Percentiles rank a stretch among this genome's conserved stretches.
Conservation (phyloP, 2,329 filamentous ascomycete species). For the Fusarium sp. region DNA sequence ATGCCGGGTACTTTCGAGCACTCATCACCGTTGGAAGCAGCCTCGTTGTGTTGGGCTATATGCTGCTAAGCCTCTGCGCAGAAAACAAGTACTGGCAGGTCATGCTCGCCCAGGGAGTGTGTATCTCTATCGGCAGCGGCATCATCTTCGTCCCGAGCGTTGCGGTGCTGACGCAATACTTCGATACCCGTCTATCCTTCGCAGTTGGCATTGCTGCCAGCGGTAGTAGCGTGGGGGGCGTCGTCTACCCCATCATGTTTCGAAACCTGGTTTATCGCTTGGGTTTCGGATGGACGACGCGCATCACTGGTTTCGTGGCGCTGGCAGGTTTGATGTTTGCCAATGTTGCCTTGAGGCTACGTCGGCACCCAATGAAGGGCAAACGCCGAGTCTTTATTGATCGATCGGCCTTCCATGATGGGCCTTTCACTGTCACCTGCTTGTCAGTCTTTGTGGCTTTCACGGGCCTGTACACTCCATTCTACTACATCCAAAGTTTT, state of each 20-base stretch:
- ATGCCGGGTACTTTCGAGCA: background rate
- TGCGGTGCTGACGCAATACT: slow-evolving; percentile 74
- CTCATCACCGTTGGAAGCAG: too few relatives aligned
- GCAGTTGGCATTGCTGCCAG: slow-evolving; percentile 70
- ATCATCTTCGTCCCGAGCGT: slow-evolving; percentile 72
- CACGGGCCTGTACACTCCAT: background rate
- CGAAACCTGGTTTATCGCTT: slow-evolving; percentile 11
- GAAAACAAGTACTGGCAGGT: slow-evolving; percentile 51
- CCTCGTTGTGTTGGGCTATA: too few relatives aligned
- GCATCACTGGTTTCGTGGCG: slow-evolving; percentile 68
- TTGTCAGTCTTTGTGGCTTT: too few relatives aligned
- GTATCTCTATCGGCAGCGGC: slow-evolving; percentile 67
- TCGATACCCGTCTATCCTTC: slow-evolving; percentile 64
- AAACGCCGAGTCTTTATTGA: background rate
- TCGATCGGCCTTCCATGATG: background rate
- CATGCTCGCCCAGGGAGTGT: slow-evolving; percentile 64
- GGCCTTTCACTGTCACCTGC: too few relatives aligned
- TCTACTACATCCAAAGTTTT: background rate
- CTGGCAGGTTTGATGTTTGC: background rate
- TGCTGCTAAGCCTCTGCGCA: too few relatives aligned
- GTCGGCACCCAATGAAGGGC: background rate
- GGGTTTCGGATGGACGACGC: slow-evolving; percentile 60
- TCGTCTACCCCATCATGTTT: slow-evolving; percentile 60
- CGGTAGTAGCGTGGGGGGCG: slow-evolving; percentile 68
- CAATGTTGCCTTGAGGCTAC: background rate